Percentiles rank a stretch among this genome's conserved stretches.
Conservation (phyloP, 306 rosid species). For the Hylodesmum podocarpum region DNA sequence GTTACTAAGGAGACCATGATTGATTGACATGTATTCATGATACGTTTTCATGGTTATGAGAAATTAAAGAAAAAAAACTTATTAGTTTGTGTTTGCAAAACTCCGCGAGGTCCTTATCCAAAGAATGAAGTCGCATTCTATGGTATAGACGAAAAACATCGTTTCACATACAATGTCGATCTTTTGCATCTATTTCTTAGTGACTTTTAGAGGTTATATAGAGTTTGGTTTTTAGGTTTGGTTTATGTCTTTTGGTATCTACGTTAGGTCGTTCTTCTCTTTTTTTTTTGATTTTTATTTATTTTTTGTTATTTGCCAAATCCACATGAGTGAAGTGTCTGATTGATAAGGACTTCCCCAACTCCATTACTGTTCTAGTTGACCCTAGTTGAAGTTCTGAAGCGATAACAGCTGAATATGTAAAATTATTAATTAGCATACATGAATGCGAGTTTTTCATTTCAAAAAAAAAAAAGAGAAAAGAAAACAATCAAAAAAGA, state of each 20-base stretch:
- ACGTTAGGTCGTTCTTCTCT: slow-evolving; percentile 17
- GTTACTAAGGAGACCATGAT: not conserved
- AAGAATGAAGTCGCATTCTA: slow-evolving; percentile 19
- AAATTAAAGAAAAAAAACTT: not conserved
- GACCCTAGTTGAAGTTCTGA: not conserved
- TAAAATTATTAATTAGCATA: not conserved
- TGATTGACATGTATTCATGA: not conserved
- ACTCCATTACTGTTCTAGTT: not conserved
- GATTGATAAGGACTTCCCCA: slow-evolving; percentile 22
- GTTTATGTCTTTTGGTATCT: slow-evolving; percentile 43
- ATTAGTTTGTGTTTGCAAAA: not conserved
- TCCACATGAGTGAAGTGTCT: slow-evolving; percentile 13
- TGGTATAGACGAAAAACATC: not conserved
- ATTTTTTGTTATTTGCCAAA: not conserved
- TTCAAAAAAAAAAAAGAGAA: not conserved
- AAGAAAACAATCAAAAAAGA: not conserved
- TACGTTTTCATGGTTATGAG: not conserved
- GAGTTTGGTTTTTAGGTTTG: slow-evolving; percentile 31
- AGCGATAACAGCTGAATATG: not conserved
- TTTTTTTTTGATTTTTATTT: not conserved
- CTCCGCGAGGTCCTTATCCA: slow-evolving; percentile 11
- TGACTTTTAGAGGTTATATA: slow-evolving; percentile 40
- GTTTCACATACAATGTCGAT: not conserved
- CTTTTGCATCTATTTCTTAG: slow-evolving; percentile 26
- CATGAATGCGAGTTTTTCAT: not conserved